Evolutionary conservation across 2,329 filamentous ascomycete genomes (phyloP).

Genomic region (Orbilia ellipsospora): DNA sequence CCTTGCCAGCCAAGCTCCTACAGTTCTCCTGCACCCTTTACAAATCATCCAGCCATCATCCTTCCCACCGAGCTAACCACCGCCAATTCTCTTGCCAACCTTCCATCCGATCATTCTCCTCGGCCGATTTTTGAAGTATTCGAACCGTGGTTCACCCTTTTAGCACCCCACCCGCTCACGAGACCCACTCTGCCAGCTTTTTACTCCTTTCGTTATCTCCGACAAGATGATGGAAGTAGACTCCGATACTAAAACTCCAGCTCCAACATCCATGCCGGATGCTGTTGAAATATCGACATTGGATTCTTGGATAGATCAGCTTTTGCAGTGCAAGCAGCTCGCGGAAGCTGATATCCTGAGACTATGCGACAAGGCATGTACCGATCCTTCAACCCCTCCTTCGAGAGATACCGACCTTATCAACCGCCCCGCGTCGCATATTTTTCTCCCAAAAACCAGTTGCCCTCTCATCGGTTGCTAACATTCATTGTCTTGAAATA

Average conservation of each 20-base stretch:
- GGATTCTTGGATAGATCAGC: slow-evolving; percentile 97
- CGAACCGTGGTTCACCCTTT: background rate
- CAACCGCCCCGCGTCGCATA: background rate
- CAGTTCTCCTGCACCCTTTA: slow-evolving; percentile 25
- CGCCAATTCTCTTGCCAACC: slow-evolving; percentile 25
- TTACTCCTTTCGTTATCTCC: slow-evolving; percentile 40
- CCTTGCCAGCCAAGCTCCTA: slow-evolving; percentile 23
- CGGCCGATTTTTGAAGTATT: slow-evolving; percentile 16
- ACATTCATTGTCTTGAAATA: slow-evolving; percentile 42
- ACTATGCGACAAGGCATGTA: slow-evolving; percentile 92
- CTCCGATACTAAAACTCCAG: slow-evolving; percentile 80
- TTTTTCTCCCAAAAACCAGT: background rate
- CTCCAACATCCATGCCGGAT: slow-evolving; percentile 78
- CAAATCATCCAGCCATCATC: slow-evolving; percentile 28
- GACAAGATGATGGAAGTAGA: slow-evolving; percentile 81
- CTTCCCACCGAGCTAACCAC: slow-evolving; percentile 23
- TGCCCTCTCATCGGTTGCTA: slow-evolving; percentile 38
- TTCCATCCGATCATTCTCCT: slow-evolving; percentile 12
- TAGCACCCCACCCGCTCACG: slow-evolving; percentile 49
- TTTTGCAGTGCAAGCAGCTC: slow-evolving; percentile 99
- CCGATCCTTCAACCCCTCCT: slow-evolving; percentile 29
- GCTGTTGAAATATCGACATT: slow-evolving; percentile 90
- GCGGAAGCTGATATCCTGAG: slow-evolving; percentile 93
- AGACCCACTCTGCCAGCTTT: slow-evolving; percentile 26
- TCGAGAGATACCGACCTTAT: background rate